A percentile compares a stretch with the other conserved stretches of the same genome.
phyloP scores from a whole-genome alignment of 2,329 filamentous ascomycete genomes.

The Talaromyces sp. region DNA sequence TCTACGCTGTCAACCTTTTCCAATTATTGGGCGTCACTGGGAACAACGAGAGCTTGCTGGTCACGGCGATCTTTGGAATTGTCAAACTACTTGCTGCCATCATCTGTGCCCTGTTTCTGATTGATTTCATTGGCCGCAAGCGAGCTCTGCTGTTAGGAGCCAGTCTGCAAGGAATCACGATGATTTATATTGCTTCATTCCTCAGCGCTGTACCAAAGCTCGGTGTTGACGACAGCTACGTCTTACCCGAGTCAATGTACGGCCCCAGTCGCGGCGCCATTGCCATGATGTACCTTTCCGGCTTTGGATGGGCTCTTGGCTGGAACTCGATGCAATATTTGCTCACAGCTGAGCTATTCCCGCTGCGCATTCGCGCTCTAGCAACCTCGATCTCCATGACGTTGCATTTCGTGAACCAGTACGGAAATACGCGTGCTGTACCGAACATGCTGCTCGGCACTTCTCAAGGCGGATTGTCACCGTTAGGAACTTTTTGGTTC shows the following conservation, averaged over 20 bases:
- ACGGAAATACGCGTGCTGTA: constrained; percentile 69
- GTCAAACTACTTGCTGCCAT: constrained; percentile 65
- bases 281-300: constrained; percentile 66
- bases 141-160: constrained; percentile 58
- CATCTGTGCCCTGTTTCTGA: constrained; percentile 68
- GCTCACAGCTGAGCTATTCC: constrained; percentile 71
- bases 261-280: constrained; percentile 61
- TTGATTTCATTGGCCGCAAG: constrained; percentile 73
- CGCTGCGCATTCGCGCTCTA: constrained; percentile 65
- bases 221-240: constrained; percentile 29
- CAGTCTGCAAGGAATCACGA: constrained; percentile 53
- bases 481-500: constrained; percentile 69
- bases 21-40: constrained; percentile 64
- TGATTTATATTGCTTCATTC: constrained; percentile 59
- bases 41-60: constrained; percentile 61
- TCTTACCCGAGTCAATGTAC: background rate
- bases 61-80: constrained; percentile 70
- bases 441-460: constrained; percentile 65
- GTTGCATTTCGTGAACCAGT: constrained; percentile 73
- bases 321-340: constrained; percentile 78
- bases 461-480: constrained; percentile 36
- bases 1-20: constrained; percentile 72
- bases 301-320: constrained; percentile 48
- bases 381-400: constrained; percentile 69
- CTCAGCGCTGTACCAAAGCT: constrained; percentile 57